Conservation (phyloP, 805 yeast genomes). For the Ogataea glucozyma region DNA sequence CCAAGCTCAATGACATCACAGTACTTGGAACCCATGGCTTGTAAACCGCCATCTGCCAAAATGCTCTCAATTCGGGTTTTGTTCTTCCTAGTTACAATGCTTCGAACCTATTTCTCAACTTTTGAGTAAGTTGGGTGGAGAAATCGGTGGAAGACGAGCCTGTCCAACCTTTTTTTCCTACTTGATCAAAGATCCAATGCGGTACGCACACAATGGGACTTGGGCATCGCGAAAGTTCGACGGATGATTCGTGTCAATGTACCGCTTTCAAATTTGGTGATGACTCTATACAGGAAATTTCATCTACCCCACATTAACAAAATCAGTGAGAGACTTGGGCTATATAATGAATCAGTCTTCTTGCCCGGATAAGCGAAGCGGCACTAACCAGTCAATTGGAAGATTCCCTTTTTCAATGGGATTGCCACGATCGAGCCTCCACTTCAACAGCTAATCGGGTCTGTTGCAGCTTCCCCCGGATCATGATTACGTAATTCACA, state of each 20-base stretch:
- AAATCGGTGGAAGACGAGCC: constrained; percentile 22
- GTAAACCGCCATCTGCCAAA: constrained; percentile 24
- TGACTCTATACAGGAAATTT: no score
- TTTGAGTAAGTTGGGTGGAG: constrained; percentile 3
- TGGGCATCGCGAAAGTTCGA: constrained; percentile 41
- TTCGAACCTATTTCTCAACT: constrained; percentile 5
- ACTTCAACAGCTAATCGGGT: no score
- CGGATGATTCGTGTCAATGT: constrained; percentile 37
- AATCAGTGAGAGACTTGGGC: no score
- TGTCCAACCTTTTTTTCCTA: constrained; percentile 7
- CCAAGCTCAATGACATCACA: constrained; percentile 28
- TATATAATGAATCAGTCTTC: no score
- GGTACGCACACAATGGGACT: constrained; percentile 33
- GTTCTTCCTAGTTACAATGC: constrained; percentile 2
- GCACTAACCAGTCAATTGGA: neutral
- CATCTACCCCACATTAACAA: no score
- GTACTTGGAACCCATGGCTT: constrained; percentile 31
- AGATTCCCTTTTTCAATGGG: no score
- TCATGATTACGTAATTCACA: no score
- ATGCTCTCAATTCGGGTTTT: constrained; percentile 13
- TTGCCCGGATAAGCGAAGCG: no score
- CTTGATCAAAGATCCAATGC: constrained; percentile 11
- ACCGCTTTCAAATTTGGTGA: constrained; percentile 43
- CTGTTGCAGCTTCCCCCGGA: no score
- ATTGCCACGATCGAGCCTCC: no score